Percentiles rank a stretch among this genome's conserved stretches.
Conservation (phyloP, 2,329 filamentous ascomycete species). For the Ophiocordyceps unilateralis region DNA sequence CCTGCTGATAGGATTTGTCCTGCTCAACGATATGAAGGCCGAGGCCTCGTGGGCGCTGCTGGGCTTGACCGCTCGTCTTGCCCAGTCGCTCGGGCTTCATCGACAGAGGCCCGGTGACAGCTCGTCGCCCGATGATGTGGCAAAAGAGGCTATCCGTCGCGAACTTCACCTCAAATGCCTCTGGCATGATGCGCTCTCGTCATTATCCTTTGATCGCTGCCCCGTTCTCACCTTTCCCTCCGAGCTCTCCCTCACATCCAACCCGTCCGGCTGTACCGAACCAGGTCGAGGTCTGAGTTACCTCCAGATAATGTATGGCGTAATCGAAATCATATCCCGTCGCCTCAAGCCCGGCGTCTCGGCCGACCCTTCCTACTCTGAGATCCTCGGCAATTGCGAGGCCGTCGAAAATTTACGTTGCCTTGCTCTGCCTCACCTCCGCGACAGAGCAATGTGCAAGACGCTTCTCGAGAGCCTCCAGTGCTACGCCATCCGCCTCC, state of each 20-base stretch:
- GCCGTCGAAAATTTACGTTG: constrained; percentile 33
- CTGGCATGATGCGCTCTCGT: constrained; percentile 50
- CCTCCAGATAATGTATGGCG: constrained; percentile 47
- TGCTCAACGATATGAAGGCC: constrained; percentile 53
- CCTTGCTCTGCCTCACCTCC: constrained; percentile 32
- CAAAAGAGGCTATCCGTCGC: constrained; percentile 37
- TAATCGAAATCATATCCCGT: constrained; percentile 42
- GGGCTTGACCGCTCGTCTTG: constrained; percentile 46
- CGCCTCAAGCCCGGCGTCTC: constrained; percentile 37
- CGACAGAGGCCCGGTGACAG: constrained; percentile 26
- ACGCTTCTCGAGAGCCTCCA: constrained; percentile 45
- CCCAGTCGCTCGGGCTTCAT: constrained; percentile 46
- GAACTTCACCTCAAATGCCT: constrained; percentile 48
- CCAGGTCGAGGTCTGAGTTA: constrained; percentile 17
- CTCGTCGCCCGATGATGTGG: constrained; percentile 22
- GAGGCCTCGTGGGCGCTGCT: constrained; percentile 50
- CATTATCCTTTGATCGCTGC: constrained; percentile 46
- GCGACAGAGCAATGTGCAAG: constrained; percentile 44
- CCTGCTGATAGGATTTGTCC: constrained; percentile 43
- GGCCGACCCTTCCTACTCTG: constrained; percentile 28
- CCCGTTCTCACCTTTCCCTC: constrained; percentile 42
- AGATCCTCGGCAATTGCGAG: constrained; percentile 41
- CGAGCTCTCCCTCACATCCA: constrained; percentile 13
- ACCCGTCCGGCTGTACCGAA: constrained; percentile 19
- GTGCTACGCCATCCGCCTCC: constrained; percentile 45